These are phyloP conservation scores for Sclerotinia subarctica DNA, from an alignment of 2,329 filamentous ascomycete species.

Conservation along the genomic window DNA sequence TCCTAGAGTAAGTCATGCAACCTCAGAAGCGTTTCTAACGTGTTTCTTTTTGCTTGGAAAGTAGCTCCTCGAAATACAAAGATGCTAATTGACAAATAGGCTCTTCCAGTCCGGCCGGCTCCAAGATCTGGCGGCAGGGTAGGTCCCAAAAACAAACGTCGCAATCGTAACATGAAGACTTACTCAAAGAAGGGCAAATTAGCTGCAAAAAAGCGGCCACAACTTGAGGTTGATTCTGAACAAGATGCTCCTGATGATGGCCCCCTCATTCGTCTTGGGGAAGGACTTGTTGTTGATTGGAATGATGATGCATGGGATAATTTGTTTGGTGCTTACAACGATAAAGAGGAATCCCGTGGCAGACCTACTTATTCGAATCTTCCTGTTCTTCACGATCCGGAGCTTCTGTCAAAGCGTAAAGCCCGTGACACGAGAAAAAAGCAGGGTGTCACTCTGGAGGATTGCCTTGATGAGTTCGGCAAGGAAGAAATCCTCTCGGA, in stretches of 20 bases:
- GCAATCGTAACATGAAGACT: constrained; percentile 37
- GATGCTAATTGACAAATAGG: constrained; percentile 35
- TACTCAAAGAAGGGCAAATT: constrained; percentile 42
- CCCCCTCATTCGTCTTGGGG: constrained; percentile 73
- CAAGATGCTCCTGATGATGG: constrained; percentile 46
- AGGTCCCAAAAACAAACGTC: constrained; percentile 35
- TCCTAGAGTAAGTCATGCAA: constrained; percentile 7
- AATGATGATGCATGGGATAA: constrained; percentile 63
- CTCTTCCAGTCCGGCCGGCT: constrained; percentile 37
- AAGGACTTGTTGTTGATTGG: constrained; percentile 89
- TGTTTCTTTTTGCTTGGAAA: neutral
- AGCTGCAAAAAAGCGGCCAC: constrained; percentile 25
- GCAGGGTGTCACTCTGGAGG: constrained; percentile 77
- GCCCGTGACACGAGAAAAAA: constrained; percentile 64
- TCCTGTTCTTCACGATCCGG: constrained; percentile 53
- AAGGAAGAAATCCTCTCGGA: constrained; percentile 91
- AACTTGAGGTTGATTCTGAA: constrained; percentile 23
- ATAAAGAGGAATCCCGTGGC: constrained; percentile 46
- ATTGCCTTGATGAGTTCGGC: constrained; percentile 92
- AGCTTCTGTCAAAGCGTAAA: constrained; percentile 61
- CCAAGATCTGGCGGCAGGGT: constrained; percentile 33
- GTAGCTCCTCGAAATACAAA: neutral
- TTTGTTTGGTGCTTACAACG: constrained; percentile 55
- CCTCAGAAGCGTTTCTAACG: neutral
- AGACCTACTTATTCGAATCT: constrained; percentile 53